A percentile compares a stretch with the other conserved stretches of the same genome.
Conservation (phyloP, 108 stramenopile species). For the Chaetoceros tenuissimus region DNA sequence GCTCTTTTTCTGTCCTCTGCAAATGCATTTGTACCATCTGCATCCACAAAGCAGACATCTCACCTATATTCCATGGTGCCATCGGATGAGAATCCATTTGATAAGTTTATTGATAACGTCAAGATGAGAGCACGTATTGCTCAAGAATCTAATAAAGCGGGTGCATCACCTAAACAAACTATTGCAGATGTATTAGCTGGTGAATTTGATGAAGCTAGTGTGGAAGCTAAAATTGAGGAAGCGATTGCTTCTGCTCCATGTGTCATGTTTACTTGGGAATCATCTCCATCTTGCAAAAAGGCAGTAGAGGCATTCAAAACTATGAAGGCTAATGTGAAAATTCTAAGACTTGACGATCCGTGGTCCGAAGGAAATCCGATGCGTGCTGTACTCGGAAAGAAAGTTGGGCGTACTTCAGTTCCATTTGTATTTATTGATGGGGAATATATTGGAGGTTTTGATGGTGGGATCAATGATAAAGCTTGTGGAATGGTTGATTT, state of each 20-base stretch:
- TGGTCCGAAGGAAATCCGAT: slow-evolving; percentile 59
- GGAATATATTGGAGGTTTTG: slow-evolving; percentile 60
- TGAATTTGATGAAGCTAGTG: slow-evolving; percentile 38
- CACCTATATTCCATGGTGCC: not conserved
- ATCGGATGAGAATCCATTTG: not conserved
- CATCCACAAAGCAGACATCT: no score
- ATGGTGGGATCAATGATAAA: slow-evolving; percentile 47
- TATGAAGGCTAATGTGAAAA: slow-evolving; percentile 23
- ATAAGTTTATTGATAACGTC: not conserved
- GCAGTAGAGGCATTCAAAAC: slow-evolving; percentile 52
- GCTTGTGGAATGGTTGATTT: slow-evolving; percentile 49
- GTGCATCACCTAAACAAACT: slow-evolving; percentile 60
- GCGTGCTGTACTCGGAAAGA: slow-evolving; percentile 56
- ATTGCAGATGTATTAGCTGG: slow-evolving; percentile 46
- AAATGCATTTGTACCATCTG: no score
- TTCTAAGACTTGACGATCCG: slow-evolving; percentile 56
- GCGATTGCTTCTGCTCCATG: slow-evolving; percentile 41
- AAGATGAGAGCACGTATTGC: not conserved
- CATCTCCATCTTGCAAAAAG: slow-evolving; percentile 51
- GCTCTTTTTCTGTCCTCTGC: no score
- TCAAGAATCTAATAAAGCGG: slow-evolving; percentile 32
- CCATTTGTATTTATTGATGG: slow-evolving; percentile 56
- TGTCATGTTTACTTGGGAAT: slow-evolving; percentile 26
- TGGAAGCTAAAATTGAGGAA: slow-evolving; percentile 29
- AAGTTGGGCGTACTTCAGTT: slow-evolving; percentile 41